Base-by-base conservation (phyloP, 129 eudicot genomes). In the Dittrichia graveolens region DNA sequence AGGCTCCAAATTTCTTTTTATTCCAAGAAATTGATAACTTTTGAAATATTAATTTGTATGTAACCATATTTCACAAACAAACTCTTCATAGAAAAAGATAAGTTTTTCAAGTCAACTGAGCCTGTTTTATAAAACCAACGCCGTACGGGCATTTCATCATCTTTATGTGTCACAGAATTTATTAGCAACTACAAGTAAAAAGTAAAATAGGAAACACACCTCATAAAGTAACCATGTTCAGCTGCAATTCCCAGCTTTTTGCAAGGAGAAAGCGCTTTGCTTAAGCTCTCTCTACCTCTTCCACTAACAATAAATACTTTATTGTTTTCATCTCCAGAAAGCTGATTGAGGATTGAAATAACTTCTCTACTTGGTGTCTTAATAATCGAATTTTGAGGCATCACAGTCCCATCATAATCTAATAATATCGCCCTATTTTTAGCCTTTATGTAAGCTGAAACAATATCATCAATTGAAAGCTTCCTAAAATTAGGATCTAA, bases 361-460 rank as follows among this genome's bases (percentile, higher is more conserved):
- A 91, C 91, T 80, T 83, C 85, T 39, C 82, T 66, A 83, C 84
- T 84, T 12, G 97, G 97, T 43, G 89, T 78, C 81, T 86, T 91
- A 41, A 77, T 86, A 34, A 88, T 77, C 16, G 86, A 86, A 79
- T 86, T 88, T 63, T 84, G 97, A 8, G 97, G 96, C 96, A 91
- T 84, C 61, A 91, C 84, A 3, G 97, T 91, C 75, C 97, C 97
- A 77, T 91, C 97, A 83, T 91, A 91, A 76, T 91, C 97, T 79
- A 91, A 81, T 70, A 91, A 72, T 78, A 91, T 91, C 14, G 97
- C 96, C 83, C 96, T 79, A 12, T 80, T 81, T 73, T 86, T 81
- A 39, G 91, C 73, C 79, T 61, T 82, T 19, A 77, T 84, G 42
- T 86, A 91, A 57, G 93, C 89, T 4, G 86, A 55, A 58, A 86